These are phyloP conservation scores for Pythium angustatum DNA, from an alignment of 352 stramenopile species.

Conservation along the genomic window DNA sequence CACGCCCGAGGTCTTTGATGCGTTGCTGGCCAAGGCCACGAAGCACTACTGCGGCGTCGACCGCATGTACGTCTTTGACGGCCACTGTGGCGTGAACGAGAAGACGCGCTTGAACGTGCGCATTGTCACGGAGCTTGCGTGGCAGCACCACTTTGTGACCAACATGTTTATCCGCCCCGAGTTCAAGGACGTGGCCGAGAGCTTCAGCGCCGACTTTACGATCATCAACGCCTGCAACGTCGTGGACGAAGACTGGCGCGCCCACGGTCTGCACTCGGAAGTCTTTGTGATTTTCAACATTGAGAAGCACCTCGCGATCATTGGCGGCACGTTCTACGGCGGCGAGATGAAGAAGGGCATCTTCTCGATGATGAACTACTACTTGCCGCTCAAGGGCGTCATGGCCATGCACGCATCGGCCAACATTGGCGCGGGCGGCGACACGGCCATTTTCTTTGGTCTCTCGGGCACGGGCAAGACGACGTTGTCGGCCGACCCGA, in stretches of 20 bases:
- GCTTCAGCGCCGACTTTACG: conserved; percentile 58
- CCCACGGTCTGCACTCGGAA: conserved; percentile 54
- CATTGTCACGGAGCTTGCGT: conserved; percentile 60
- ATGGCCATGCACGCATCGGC: conserved; percentile 66
- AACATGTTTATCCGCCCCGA: conserved; percentile 75
- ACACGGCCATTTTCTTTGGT: conserved; percentile 57
- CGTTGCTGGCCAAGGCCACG: conserved; percentile 45
- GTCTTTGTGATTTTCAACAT: conserved; percentile 75
- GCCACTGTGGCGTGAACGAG: conserved; percentile 62
- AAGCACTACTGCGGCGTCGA: conserved; percentile 52
- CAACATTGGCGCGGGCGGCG: conserved; percentile 51
- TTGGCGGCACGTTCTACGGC: conserved; percentile 66
- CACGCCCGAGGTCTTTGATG: conserved; percentile 51
- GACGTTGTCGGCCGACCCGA: conserved; percentile 85
- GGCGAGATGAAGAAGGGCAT: conserved; percentile 78
- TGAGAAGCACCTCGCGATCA: conserved; percentile 60
- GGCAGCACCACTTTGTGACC: conserved; percentile 69
- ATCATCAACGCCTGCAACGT: conserved; percentile 73
- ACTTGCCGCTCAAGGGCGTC: conserved; percentile 55
- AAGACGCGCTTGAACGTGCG: conserved; percentile 59
- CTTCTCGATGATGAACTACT: conserved; percentile 77
- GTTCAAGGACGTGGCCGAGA: conserved; percentile 47
- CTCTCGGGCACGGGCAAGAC: conserved; percentile 92
- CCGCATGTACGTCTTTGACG: conserved; percentile 66
- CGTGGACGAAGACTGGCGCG: conserved; percentile 57